Evolutionary conservation across 805 yeast genomes (phyloP).

Genomic region (Ogataea zsoltii): DNA sequence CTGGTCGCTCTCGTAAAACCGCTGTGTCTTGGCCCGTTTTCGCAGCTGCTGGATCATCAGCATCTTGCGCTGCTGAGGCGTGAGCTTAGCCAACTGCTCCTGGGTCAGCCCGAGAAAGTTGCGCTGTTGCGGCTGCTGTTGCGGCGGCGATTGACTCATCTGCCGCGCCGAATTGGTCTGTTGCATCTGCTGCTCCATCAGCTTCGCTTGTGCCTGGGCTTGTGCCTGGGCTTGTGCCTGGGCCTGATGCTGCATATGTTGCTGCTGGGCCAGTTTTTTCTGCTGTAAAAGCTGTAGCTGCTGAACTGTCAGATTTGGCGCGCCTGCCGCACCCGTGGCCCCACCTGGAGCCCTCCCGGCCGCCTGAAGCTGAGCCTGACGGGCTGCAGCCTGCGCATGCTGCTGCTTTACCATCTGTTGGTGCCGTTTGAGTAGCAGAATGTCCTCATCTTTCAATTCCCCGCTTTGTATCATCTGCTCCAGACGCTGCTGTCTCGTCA

Average conservation of each 20-base stretch:
- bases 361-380: constrained; percentile 19
- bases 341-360: constrained; percentile 6
- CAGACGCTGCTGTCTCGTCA: constrained; percentile 35
- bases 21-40: constrained; percentile 46
- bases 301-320: not conserved
- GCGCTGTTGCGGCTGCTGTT: constrained; percentile 17
- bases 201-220: constrained; percentile 11
- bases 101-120: constrained; percentile 27
- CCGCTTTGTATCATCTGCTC: constrained; percentile 35
- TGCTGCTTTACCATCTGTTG: constrained; percentile 34
- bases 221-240: constrained; percentile 15
- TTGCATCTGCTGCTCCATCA: constrained; percentile 19
- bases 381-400: constrained; percentile 26
- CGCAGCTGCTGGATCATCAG: constrained; percentile 43
- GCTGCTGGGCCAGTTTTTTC: constrained; percentile 6
- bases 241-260: constrained; percentile 5
- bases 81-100: constrained; percentile 36
- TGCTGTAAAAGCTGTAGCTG: constrained; percentile 2
- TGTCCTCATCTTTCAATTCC: constrained; percentile 33
- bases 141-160: constrained; percentile 8
- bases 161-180: constrained; percentile 25
- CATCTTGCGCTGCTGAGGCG: constrained; percentile 42
- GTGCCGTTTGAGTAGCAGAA: constrained; percentile 33
- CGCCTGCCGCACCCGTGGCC: not conserved
- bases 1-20: constrained; percentile 69